Evolutionary conservation across 306 rosid genomes (phyloP), one percentile per base, ranked within the genome.

Genomic region (Quillaja saponaria): DNA sequence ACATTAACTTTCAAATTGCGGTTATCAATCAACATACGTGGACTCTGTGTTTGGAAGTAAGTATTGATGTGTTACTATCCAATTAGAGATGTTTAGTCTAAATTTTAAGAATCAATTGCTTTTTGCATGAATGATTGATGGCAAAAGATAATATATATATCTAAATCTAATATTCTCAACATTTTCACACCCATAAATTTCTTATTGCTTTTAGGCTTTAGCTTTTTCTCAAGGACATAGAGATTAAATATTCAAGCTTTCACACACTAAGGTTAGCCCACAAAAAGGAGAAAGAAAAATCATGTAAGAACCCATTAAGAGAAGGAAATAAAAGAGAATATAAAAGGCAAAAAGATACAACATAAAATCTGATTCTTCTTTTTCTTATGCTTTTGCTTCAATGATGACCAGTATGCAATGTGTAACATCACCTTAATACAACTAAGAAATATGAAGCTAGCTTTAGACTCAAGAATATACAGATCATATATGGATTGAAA

Each of bases 141-240:
- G 58, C 66, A 71, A 78, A 78, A 49, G 56, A 69, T 75, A 65
- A 61, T 59, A 64, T n/a, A n/a, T n/a, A n/a, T n/a, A n/a, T n/a
- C n/a, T n/a, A n/a, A n/a, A n/a, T n/a, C n/a, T 16, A 63, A 76
- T 76, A 77, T 78, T 82, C 80, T 69, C 72, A 73, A 66, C 61
- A 53, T 61, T 68, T 76, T 66, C 64, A 67, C 57, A 72, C 71
- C 60, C 54, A 55, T 65, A 65, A 40, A 16, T 49, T 57, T 18
- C 74, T 68, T 78, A 16, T 49, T 57, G 28, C 74, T 68, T 78
- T 78, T 75, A 54, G 37, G 40, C 80, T 59, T 74, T 61, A 16
- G 60, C 57, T 69, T 66, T 60, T 40, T 66, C 4, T 2, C 35
- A 13, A 49, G 13, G 44, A 40, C n/a, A 76, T 19, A 72, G 31